Conservation (phyloP, 768 basidiomycete species). For the Amanita subjunquillea region DNA sequence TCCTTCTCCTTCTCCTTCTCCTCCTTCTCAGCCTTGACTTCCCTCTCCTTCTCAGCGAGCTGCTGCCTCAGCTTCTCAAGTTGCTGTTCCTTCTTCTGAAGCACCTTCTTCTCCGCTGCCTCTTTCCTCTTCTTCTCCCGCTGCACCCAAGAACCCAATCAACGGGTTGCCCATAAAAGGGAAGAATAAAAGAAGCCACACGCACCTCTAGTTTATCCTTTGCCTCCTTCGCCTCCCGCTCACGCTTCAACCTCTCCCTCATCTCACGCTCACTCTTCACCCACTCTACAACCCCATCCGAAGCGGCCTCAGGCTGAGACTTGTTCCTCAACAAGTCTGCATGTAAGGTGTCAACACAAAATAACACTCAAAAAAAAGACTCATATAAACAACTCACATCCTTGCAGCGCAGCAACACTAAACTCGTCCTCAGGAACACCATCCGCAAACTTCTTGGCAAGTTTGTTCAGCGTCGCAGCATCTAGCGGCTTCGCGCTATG, state of each 20-base stretch:
- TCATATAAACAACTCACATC: conserved; percentile 37
- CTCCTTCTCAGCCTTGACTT: conserved; percentile 11
- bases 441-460: conserved; percentile 75
- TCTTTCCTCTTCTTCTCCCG: conserved; percentile 43
- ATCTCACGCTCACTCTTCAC: conserved; percentile 67
- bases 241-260: conserved; percentile 59
- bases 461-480: conserved; percentile 46
- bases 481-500: conserved; percentile 61
- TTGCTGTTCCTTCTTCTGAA: conserved; percentile 57
- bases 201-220: conserved; percentile 61
- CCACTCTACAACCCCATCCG: conserved; percentile 59
- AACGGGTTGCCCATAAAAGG: background rate
- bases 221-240: conserved; percentile 61
- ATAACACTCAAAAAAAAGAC: too few relatives aligned
- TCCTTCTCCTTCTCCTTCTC: too few relatives aligned
- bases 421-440: conserved; percentile 79
- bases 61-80: conserved; percentile 41
- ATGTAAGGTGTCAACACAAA: too few relatives aligned
- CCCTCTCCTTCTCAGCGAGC: conserved; percentile 43
- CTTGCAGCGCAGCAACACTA: conserved; percentile 84
- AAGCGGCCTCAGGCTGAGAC: conserved; percentile 68
- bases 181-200: conserved; percentile 6
- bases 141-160: conserved; percentile 12
- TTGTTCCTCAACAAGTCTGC: conserved; percentile 78
- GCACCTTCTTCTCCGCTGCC: conserved; percentile 47